Percentiles rank a stretch among this genome's conserved stretches.
These are phyloP conservation scores for Penicillium sp. DNA, from an alignment of 2,329 filamentous ascomycete genomes.

Conservation along the genomic window DNA sequence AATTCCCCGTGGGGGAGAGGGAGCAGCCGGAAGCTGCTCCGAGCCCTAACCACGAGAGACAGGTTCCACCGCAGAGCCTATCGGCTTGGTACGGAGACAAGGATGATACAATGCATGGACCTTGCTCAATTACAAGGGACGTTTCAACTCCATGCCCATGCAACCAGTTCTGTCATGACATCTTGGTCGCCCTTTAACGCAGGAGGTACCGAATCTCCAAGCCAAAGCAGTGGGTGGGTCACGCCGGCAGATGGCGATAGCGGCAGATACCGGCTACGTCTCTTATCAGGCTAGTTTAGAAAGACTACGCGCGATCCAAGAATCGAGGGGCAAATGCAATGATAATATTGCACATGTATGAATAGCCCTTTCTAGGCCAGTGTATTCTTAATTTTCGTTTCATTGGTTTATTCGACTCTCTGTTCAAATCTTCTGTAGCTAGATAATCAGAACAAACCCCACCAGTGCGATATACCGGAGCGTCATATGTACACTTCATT, in stretches of 20 bases:
- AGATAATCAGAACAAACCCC: no score
- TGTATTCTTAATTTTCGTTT: no score
- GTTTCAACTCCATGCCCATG: not conserved
- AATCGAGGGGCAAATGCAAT: not conserved
- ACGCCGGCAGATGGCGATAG: slow-evolving; percentile 8
- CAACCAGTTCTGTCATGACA: not conserved
- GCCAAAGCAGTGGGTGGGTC: no score
- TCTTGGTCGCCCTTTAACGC: not conserved
- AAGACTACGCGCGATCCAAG: not conserved
- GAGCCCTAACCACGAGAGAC: slow-evolving; percentile 6
- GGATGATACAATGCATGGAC: not conserved
- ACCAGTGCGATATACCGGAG: no score
- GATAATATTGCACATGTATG: no score
- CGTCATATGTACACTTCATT: no score
- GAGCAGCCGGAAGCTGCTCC: slow-evolving; percentile 2
- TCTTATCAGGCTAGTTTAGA: not conserved
- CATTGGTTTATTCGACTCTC: no score
- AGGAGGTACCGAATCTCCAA: no score
- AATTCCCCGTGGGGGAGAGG: slow-evolving; percentile 12
- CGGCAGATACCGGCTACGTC: slow-evolving; percentile 1
- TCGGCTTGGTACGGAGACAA: not conserved
- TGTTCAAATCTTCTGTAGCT: no score
- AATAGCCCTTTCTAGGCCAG: no score
- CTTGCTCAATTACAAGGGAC: not conserved
- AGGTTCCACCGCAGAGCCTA: slow-evolving; percentile 1